Percentiles rank a stretch among this genome's conserved stretches.
These are phyloP conservation scores for Aspergillus mulundensis DNA, from an alignment of 495 filamentous ascomycete genomes.

Conservation along the genomic window DNA sequence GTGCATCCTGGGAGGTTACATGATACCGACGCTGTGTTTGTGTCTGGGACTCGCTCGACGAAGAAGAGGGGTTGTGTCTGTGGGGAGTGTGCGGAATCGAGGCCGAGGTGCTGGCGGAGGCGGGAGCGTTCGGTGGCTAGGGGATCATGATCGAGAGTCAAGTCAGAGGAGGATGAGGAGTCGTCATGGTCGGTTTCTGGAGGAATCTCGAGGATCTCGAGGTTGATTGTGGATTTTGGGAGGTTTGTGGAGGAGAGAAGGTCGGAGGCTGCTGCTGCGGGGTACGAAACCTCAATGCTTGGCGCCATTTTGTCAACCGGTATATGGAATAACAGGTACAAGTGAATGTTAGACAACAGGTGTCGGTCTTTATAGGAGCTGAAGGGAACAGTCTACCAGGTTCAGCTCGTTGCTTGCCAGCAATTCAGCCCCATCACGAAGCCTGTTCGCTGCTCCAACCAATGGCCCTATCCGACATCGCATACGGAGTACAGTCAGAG, in stretches of 20 bases:
- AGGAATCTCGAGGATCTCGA: background rate
- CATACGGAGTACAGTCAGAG: background rate
- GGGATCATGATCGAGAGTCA: background rate
- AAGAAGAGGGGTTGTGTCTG: slow-evolving; percentile 6
- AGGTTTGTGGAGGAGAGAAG: background rate
- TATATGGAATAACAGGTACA: too few relatives aligned
- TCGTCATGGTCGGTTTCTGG: background rate
- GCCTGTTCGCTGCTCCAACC: background rate
- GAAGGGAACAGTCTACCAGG: background rate
- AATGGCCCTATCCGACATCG: background rate
- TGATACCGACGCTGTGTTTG: background rate
- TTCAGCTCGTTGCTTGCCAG: background rate
- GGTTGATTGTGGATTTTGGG: background rate
- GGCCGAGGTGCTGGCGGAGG: slow-evolving; percentile 4
- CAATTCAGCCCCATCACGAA: background rate
- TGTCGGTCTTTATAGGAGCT: background rate
- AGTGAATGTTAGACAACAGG: too few relatives aligned
- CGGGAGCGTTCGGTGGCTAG: background rate
- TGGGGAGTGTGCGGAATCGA: background rate
- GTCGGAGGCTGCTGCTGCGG: background rate
- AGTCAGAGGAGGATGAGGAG: background rate
- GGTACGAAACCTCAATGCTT: background rate
- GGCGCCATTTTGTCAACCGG: slow-evolving; percentile 9
- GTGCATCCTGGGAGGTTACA: slow-evolving; percentile 4
- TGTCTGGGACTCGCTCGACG: slow-evolving; percentile 2